Percentiles rank a stretch among this genome's conserved stretches.
phyloP scores from a whole-genome alignment of 805 yeast species.

The Lipomyces orientalis region DNA sequence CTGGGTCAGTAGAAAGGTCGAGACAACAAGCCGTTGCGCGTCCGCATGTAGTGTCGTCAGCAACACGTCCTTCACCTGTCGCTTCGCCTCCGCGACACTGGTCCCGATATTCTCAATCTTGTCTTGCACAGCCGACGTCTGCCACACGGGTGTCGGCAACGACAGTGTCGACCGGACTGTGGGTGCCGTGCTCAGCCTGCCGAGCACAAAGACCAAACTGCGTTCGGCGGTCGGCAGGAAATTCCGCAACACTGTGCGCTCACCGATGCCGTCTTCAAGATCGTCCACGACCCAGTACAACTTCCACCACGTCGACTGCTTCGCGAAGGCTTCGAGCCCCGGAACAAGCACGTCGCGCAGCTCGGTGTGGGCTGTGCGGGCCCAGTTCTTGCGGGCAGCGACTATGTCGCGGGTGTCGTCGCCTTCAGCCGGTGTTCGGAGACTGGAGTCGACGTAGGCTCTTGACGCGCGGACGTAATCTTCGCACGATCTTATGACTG shows the following conservation, averaged over 20 bases:
- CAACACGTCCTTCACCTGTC: conserved; percentile 13
- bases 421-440: conserved; percentile 10
- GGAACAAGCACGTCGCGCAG: conserved; percentile 45
- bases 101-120: conserved; percentile 18
- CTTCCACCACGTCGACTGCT: conserved; percentile 46
- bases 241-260: conserved; percentile 27
- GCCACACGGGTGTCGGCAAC: conserved; percentile 7
- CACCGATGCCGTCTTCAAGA: conserved; percentile 40
- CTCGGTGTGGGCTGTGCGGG: conserved; percentile 48
- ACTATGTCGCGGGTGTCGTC: conserved; percentile 31
- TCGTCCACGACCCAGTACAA: conserved; percentile 48
- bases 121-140: not conserved
- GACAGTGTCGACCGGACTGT: conserved; percentile 5
- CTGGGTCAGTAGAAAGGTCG: conserved; percentile 45
- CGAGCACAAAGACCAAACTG: conserved; percentile 44
- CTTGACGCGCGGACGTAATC: conserved; percentile 37
- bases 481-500: conserved; percentile 43
- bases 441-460: conserved; percentile 15
- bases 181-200: conserved; percentile 40
- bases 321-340: conserved; percentile 37
- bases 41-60: conserved; percentile 41
- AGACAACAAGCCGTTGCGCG: conserved; percentile 42
- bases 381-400: conserved; percentile 44
- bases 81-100: conserved; percentile 12
- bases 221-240: conserved; percentile 44